phyloP scores from a whole-genome alignment of 2,329 filamentous ascomycete species.

The Stagonosporopsis cucurbitacearum region DNA sequence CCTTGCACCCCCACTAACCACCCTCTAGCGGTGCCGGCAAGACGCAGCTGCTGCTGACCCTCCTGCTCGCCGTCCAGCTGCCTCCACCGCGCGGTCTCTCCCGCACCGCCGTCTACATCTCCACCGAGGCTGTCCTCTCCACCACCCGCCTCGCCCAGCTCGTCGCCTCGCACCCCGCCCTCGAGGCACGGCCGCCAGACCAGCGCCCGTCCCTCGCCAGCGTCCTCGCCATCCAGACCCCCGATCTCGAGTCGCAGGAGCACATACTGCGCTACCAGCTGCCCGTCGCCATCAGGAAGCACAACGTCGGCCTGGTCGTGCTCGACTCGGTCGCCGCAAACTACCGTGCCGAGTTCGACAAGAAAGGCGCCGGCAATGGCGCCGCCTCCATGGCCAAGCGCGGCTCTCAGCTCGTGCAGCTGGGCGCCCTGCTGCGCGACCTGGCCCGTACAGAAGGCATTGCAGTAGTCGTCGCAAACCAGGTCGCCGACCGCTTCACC shows the following conservation, averaged over 20 bases:
- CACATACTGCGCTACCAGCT: slow-evolving; percentile 94
- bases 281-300: slow-evolving; percentile 78
- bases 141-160: slow-evolving; percentile 84
- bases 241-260: slow-evolving; percentile 92
- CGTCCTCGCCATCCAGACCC: slow-evolving; percentile 81
- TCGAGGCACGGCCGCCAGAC: slow-evolving; percentile 56
- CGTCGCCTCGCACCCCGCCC: slow-evolving; percentile 68
- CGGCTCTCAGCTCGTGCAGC: slow-evolving; percentile 75
- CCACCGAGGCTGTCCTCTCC: slow-evolving; percentile 85
- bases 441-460: slow-evolving; percentile 77
- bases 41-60: slow-evolving; percentile 86
- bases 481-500: slow-evolving; percentile 87
- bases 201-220: slow-evolving; percentile 71
- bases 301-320: slow-evolving; percentile 80
- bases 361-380: slow-evolving; percentile 51
- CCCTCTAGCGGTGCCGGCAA: slow-evolving; percentile 78
- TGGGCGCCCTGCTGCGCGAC: slow-evolving; percentile 77
- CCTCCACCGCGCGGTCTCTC: slow-evolving; percentile 73
- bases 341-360: slow-evolving; percentile 88
- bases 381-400: slow-evolving; percentile 71
- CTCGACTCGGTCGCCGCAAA: slow-evolving; percentile 95
- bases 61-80: slow-evolving; percentile 85
- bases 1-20: slow-evolving; percentile 1
- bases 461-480: slow-evolving; percentile 91
- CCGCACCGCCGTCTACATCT: slow-evolving; percentile 86